Base-by-base conservation (phyloP, 345 rosid genomes). In the Adansonia digitata region DNA sequence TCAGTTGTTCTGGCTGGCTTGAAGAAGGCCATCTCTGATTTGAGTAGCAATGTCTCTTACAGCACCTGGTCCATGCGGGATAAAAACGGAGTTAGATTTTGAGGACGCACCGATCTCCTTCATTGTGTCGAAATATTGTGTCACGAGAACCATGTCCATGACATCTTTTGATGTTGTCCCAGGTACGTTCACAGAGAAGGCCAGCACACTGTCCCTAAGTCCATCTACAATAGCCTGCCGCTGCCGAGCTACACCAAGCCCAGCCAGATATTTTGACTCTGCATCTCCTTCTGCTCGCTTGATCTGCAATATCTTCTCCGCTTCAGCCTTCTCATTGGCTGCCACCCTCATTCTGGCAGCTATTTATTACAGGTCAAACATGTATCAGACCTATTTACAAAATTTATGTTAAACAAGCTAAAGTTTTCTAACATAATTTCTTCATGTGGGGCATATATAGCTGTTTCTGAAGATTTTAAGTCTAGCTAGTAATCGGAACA, bases 61-160 rank as follows among this genome's bases (percentile, higher is more conserved):
- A 53, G 91, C 96, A 1, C 93, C 96, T 0, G 96, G 91, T 29
- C 92, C 91, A 8, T 89, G 96, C 1, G 96, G 96, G 81, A 89
- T 86, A 83, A 89, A 89, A 75, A 89, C 89, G 15, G 93, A 69
- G 77, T 75, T 87, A 0, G 93, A 85, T 77, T 86, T 89, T 0
- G 93, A 87, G 12, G 90, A 81, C 0, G 93, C 89, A 1, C 93
- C 93, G 0, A 91, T 87, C 34, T 89, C 96, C 80, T 91, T 89
- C 92, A 91, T 76, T 6, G 96, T 91, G 71, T 91, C 93, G 3
- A 91, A 89, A 79, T 89, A 91, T 56, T 89, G 96, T 65, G 96
- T 91, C 2, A 91, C 90, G 51, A 89, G 82, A 73, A 91, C 93
- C 93, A 91, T 86, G 78, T 89, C 96, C 96, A 91, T 89, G 1